These are phyloP conservation scores for Colletotrichum theobromicola DNA, from an alignment of 2,329 filamentous ascomycete species.

Conservation along the genomic window DNA sequence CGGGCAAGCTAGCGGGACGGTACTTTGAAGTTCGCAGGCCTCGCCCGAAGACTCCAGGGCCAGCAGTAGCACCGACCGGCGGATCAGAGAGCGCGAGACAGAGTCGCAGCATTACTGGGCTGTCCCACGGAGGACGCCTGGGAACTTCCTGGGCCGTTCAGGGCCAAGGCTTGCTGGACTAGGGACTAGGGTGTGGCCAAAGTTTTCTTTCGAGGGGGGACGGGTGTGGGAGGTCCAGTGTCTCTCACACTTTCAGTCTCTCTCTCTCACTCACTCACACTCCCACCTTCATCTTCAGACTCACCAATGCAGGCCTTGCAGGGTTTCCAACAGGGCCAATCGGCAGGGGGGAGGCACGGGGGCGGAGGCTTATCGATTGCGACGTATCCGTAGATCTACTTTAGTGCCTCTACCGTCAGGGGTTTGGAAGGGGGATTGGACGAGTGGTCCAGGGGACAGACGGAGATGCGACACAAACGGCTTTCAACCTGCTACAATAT, in stretches of 20 bases:
- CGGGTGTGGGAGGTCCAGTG: conserved; percentile 3
- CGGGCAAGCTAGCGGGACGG: conserved; percentile 19
- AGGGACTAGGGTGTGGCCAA: conserved; percentile 11
- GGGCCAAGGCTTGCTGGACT: conserved; percentile 11
- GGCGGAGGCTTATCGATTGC: conserved; percentile 14
- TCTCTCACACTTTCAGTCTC: background rate
- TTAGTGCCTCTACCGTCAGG: background rate
- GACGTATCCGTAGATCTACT: background rate
- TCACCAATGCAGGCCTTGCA: background rate
- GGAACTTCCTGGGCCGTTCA: background rate
- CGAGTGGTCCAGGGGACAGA: background rate
- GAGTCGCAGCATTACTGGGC: conserved; percentile 6
- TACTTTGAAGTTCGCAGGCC: background rate
- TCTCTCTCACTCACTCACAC: background rate
- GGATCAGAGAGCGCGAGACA: background rate
- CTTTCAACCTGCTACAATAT: background rate
- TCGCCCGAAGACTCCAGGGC: conserved; percentile 9
- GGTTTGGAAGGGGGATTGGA: background rate
- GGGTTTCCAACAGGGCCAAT: background rate
- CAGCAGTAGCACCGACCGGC: background rate
- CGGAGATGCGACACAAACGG: background rate
- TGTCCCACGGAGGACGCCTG: conserved; percentile 10
- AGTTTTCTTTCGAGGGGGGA: background rate
- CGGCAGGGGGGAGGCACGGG: conserved; percentile 1
- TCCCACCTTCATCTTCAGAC: background rate